phyloP scores from a whole-genome alignment of 2,329 filamentous ascomycete species.

The Diaporthe helianthi region DNA sequence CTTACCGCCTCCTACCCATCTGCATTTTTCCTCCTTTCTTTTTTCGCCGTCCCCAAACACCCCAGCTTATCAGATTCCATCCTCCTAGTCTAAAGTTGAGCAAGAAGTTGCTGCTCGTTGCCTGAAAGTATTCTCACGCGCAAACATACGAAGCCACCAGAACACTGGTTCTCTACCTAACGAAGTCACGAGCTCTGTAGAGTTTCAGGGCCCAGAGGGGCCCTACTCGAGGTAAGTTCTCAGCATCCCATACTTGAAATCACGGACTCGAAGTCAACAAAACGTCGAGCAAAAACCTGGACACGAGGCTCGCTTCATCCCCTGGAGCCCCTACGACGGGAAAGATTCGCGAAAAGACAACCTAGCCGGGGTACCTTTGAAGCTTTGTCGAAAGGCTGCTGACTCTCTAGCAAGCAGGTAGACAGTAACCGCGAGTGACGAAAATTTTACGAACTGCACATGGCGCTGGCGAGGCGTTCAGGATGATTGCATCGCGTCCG shows the following conservation, averaged over 20 bases:
- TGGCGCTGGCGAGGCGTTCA: neutral
- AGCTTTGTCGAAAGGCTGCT: too few species aligned
- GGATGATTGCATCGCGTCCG: neutral
- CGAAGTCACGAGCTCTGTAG: neutral
- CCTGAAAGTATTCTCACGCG: neutral
- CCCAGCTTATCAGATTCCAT: rapidly evolving
- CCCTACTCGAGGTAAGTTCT: neutral
- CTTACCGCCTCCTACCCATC: neutral
- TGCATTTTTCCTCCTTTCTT: neutral
- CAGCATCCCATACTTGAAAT: too few species aligned
- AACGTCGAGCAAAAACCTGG: too few species aligned
- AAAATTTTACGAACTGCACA: too few species aligned
- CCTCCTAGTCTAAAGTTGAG: neutral
- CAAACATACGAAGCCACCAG: neutral
- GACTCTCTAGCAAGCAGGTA: too few species aligned
- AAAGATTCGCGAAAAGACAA: too few species aligned
- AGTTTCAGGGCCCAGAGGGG: neutral
- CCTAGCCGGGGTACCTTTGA: too few species aligned
- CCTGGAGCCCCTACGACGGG: too few species aligned
- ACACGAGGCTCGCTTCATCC: too few species aligned
- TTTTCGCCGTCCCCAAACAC: neutral
- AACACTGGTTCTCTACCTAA: neutral
- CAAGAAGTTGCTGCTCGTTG: neutral
- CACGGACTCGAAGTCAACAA: too few species aligned
- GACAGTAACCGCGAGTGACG: too few species aligned